Conservation (phyloP, 257 asterid species). For the Sherardia arvensis region DNA sequence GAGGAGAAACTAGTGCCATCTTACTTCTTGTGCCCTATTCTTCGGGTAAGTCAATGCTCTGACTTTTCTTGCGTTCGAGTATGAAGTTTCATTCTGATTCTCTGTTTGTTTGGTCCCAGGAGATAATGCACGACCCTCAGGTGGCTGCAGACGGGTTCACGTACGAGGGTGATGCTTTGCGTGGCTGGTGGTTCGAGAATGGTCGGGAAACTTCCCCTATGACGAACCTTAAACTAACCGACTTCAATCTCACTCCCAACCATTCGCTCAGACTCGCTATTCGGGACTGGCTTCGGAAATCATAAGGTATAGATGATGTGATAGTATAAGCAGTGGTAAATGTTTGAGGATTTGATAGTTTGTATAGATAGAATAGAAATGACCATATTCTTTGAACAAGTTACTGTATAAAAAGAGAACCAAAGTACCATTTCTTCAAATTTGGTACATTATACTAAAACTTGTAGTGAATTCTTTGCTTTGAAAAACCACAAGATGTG, state of each 20-base stretch:
- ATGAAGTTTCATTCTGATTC: not conserved
- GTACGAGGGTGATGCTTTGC: constrained; percentile 77
- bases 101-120: constrained; percentile 39
- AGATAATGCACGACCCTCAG: constrained; percentile 84
- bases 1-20: constrained; percentile 63
- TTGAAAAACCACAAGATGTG: constrained; percentile 13
- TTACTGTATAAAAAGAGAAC: not conserved
- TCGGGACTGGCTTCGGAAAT: constrained; percentile 67
- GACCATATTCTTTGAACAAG: not conserved
- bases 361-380: not conserved
- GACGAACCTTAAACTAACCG: constrained; percentile 62
- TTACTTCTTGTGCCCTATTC: constrained; percentile 74
- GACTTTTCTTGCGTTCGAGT: not conserved
- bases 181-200: constrained; percentile 63
- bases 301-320: constrained; percentile 7
- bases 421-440: not conserved
- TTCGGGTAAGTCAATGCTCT: constrained; percentile 31
- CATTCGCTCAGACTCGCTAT: constrained; percentile 49
- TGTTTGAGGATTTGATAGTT: not conserved
- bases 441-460: not conserved
- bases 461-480: not conserved
- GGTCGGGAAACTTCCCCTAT: constrained; percentile 79
- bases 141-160: constrained; percentile 92
- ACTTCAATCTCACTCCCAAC: constrained; percentile 55
- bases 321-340: not conserved